Base-by-base conservation (phyloP, 176 grass and related monocot genomes). In the Triticum turgidum region DNA sequence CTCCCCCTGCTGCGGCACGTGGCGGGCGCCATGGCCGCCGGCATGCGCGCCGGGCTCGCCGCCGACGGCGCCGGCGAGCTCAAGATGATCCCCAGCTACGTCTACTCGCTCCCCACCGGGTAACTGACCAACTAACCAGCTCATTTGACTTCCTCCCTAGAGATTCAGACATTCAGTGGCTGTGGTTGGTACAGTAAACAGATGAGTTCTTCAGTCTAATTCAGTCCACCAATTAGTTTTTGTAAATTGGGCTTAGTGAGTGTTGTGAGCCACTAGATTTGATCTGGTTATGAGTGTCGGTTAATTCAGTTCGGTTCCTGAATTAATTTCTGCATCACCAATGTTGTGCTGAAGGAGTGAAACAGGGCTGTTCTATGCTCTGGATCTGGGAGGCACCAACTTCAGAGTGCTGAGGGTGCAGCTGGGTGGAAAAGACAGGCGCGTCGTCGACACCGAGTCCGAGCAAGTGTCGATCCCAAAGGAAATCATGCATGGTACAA, bases 311-410 rank as follows among this genome's bases (percentile, higher is more conserved):
- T 39, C 7, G 17, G 0, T 11, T 5, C 6, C 3, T 56, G 5
- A 34, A 27, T 41, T 12, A 2, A 5, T 45, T 68, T 59, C 12
- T 24, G 42, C 33, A n/a, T 65, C 21, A 1, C 5, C 2, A 78
- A 1, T 58, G 9, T 5, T 17, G 37, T 20, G 18, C 38, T 65
- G 27, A 29, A 85, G 83, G 73, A 12, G 84, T 8, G 91, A 92
- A 25, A 83, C 77, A 4, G 91, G 91, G 6, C 65, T 92, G 74
- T 92, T 92, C 78, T 90, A 92, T 76, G 91, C 87, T 15, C 61
- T 92, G 65, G 91, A 92, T 76, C 91, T 90, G 69, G 91, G 91
- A 52, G 91, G 91, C 8, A 92, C 91, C 17, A 90, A 92, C 69
- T 92, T 92, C 62, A 69, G 81, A 63, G 91, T 87, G 38, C 21